Evolutionary conservation across 495 filamentous ascomycete species (phyloP), one percentile per base, ranked within the genome.

Genomic region (Chaetomium tenue): DNA sequence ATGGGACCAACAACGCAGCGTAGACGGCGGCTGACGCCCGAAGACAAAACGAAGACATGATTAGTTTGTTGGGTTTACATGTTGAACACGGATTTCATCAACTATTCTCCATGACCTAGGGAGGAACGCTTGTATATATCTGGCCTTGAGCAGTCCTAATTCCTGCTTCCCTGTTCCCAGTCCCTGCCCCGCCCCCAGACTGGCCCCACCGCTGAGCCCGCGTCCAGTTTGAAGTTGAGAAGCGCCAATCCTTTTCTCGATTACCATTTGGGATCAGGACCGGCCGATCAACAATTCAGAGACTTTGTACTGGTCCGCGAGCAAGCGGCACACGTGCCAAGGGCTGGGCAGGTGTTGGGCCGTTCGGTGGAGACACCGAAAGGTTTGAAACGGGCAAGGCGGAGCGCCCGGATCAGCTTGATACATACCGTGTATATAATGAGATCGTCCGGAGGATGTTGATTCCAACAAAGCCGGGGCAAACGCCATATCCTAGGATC

Each of bases 241-340:
- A 37, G 28, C 30, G 52, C 52, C 52, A 55, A 55, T 55, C 15
- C 52, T 55, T 6, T 55, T 26, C 6, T 9, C 20, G 26, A 37
- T 55, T 55, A 55, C 52, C 52, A 6, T n/a, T 55, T 37, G 4
- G 26, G 52, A 9, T 28, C 51, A 33, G 7, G 28, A 55, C 13
- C 5, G 16, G 54, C 40, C 54, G 54, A 57, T 57, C 54, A 42
- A 40, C 30, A 3, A 11, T 39, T n/a, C 30, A 20, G 47, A 18
- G 22, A 23, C 40, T n/a, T 48, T 13, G 40, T n/a, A 59, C 42
- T 28, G 57, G 57, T 7, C 47, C 22, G 18, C 25, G 15, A 46
- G 16, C 16, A 18, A 15, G 30, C 57, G 57, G 57, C 40, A 47
- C 57, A 59, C 18, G 22, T 30, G 57, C 57, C 57, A 59, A 59